Evolutionary conservation across 1,284 basidiomycete genomes (phyloP), one percentile per base, ranked within the genome.

Genomic region (Porodaedalea pini): DNA sequence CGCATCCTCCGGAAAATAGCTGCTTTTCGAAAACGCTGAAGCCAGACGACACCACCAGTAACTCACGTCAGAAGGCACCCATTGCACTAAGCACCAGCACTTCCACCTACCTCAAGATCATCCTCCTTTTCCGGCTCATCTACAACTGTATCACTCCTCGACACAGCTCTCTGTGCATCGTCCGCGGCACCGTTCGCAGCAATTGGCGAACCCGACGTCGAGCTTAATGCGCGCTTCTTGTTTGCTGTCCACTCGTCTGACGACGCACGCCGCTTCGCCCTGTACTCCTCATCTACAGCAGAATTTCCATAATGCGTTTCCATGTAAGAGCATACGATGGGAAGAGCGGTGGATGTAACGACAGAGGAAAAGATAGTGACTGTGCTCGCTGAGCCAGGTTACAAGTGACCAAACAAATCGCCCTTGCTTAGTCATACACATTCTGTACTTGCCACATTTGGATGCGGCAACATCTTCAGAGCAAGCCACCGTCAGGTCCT

Each of bases 1-100:
- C 83, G 88, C 92, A 98, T 94, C 61, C 92, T 82, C 49, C 94
- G 81, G 71, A 86, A 96, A 52, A 98, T 89, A 41, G 94, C 94
- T 69, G 95, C 92, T 73, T 98, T 97, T 59, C 92, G 86, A 69
- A 88, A 88, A 19, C 78, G 72, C 87, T 91, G 63, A 48, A 60
- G 17, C 13, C 36, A 43, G 48, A 59, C 44, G 51, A 62, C 56
- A 61, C 34, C 49, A 56, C 19, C 25, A 32, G 19, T 34, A 45
- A 8, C 45, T 57, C 15, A 48, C 39, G 10, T 39, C 47, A 2
- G 47, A 34, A 27, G 27, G 44, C 3, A 32, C 32, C 51, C 7
- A 8, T 57, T 37, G 17, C 17, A 23, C 53, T 34, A 43, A 40
- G 32, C 37, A 45, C 40, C 41, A 23, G 17, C n/a, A 37, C 31